Conservation (phyloP, 2,329 filamentous ascomycete genomes). For the Cadophora sp. region DNA sequence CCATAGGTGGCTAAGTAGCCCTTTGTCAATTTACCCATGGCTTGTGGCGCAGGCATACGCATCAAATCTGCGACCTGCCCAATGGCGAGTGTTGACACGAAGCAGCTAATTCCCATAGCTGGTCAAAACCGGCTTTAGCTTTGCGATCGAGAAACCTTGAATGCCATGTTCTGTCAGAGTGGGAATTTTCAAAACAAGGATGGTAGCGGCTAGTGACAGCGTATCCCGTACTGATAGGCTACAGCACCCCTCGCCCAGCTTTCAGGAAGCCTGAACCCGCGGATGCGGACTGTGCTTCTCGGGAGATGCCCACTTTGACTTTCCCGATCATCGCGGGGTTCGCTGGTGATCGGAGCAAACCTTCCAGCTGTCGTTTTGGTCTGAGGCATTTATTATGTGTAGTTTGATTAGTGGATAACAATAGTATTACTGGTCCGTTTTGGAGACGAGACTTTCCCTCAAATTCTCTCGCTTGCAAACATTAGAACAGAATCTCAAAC, state of each 20-base stretch:
- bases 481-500: not conserved
- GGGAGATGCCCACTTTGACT: slow-evolving; percentile 1
- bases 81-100: not conserved
- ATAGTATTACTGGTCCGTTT: no score
- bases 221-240: not conserved
- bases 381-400: slow-evolving; percentile 11
- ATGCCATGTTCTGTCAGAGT: slow-evolving; percentile 9
- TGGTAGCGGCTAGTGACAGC: not conserved
- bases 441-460: not conserved
- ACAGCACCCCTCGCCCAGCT: not conserved
- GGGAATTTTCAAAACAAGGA: slow-evolving; percentile 13
- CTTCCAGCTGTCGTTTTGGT: not conserved
- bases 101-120: slow-evolving; percentile 8
- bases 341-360: slow-evolving; percentile 10
- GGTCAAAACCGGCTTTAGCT: slow-evolving; percentile 6
- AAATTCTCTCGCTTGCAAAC: not conserved
- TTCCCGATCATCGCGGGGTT: slow-evolving; percentile 5
- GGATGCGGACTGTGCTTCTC: not conserved
- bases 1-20: not conserved
- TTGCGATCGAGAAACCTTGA: slow-evolving; percentile 8
- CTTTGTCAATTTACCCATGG: slow-evolving; percentile 13
- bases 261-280: slow-evolving; percentile 1
- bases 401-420: not conserved
- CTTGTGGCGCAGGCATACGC: slow-evolving; percentile 8
- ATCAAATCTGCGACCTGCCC: not conserved